Base-by-base conservation (phyloP, 495 filamentous ascomycete species). In the Neurospora sp. region DNA sequence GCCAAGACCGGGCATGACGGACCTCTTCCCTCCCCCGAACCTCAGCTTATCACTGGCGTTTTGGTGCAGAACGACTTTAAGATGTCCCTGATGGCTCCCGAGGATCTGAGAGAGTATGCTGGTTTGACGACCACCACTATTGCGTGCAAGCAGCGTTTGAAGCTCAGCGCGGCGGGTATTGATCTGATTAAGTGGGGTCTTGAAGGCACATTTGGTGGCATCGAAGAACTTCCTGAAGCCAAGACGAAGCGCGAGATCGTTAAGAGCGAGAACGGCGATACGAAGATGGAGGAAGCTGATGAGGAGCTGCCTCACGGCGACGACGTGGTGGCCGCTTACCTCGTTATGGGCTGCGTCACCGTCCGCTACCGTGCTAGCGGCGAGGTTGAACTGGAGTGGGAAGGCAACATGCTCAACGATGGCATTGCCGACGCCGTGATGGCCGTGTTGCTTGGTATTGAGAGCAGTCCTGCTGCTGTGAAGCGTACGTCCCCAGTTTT, bases 51-150 rank as follows among this genome's bases (percentile, higher is more conserved):
- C 76, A 90, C 90, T 6, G 96, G 96, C 38, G 96, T 99, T 4
- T 84, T 99, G 7, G 94, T 99, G 37, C 94, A 98, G 76, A 97
- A 95, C 78, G 96, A 97, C 75, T 98, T 98, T 80, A 96, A 98
- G 79, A 87, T 98, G 83, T 93, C 90, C 0, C 84, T 99, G 8
- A 98, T 99, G 96, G 94, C 94, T 5, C 93, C 96, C 0, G 95
- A 98, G 73, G 96, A 99, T 78, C 85, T 99, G 38, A 89, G 93
- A 70, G 96, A 99, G 81, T 99, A 97, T 77, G 96, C 96, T 4
- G 96, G 96, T 10, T 83, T 99, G 9, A 97, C 93, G 0, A 98
- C 96, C 0, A 97, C 96, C 0, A 95, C 91, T 1, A 94, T 99
- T 42, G 89, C 87, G 22, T 99, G 96, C 85, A 93, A 92, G 76